These are phyloP conservation scores for Vitellaria paradoxa DNA, from an alignment of 179 eudicot genomes.

Conservation along the genomic window DNA sequence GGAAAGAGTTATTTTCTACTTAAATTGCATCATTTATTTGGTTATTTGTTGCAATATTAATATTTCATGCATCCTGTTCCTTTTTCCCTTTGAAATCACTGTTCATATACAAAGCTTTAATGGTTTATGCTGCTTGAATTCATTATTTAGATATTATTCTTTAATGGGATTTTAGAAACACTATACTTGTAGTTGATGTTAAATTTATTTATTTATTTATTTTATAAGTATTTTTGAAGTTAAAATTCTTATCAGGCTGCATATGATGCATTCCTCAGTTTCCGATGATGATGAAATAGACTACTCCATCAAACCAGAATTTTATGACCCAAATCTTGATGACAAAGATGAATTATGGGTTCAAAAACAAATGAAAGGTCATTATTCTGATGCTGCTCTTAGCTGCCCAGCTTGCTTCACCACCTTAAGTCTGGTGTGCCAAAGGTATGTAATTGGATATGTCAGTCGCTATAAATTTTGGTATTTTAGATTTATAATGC, in stretches of 20 bases:
- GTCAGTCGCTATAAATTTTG: not conserved
- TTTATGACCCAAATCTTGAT: constrained; percentile 76
- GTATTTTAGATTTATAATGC: not conserved
- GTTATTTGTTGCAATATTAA: not conserved
- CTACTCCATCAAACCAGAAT: constrained; percentile 73
- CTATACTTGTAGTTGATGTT: not conserved
- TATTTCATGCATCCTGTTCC: not conserved
- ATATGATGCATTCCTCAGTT: constrained; percentile 39
- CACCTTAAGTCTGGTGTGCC: constrained; percentile 71
- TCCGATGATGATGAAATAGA: constrained; percentile 87
- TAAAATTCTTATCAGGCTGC: constrained; percentile 1
- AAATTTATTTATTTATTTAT: no score
- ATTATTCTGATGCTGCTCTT: constrained; percentile 70
- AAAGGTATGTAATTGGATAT: constrained; percentile 42
- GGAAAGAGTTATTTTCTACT: not conserved
- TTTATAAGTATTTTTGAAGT: not conserved
- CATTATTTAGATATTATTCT: not conserved
- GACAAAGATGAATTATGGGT: constrained; percentile 81
- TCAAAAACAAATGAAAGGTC: constrained; percentile 57
- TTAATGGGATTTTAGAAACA: not conserved
- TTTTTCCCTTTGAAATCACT: not conserved
- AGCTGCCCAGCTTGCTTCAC: constrained; percentile 98
- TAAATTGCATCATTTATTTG: not conserved
- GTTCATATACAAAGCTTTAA: not conserved
- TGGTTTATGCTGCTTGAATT: not conserved